These are phyloP conservation scores for Claviceps maximensis DNA, from an alignment of 2,329 filamentous ascomycete genomes.

Conservation along the genomic window DNA sequence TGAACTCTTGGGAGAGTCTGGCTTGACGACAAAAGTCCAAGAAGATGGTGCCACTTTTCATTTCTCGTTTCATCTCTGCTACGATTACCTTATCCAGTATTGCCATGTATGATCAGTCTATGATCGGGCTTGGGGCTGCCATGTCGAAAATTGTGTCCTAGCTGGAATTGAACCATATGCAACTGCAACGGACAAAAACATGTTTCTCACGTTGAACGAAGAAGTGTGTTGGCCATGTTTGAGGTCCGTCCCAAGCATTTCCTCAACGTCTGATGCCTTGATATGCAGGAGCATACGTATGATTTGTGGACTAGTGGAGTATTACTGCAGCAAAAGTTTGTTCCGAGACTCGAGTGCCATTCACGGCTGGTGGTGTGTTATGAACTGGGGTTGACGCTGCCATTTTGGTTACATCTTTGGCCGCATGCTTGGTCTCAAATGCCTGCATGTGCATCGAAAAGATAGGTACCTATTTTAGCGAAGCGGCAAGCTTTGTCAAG, in stretches of 20 bases:
- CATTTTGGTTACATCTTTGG: conserved; percentile 4
- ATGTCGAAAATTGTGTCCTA: background rate
- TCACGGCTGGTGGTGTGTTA: background rate
- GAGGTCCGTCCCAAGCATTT: background rate
- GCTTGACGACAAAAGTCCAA: background rate
- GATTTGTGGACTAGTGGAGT: background rate
- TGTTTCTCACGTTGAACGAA: background rate
- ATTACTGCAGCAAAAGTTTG: background rate
- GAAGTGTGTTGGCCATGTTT: background rate
- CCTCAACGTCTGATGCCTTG: background rate
- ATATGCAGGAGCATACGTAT: background rate
- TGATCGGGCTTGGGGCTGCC: background rate
- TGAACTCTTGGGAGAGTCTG: background rate
- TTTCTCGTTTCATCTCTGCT: background rate
- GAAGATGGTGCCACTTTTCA: background rate
- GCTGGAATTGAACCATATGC: background rate
- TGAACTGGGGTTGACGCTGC: background rate
- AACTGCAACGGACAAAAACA: background rate
- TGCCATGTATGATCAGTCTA: background rate
- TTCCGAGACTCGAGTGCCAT: background rate
- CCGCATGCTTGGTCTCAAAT: conserved; percentile 2
- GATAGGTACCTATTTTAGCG: background rate
- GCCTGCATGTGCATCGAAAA: background rate
- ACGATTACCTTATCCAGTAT: background rate
- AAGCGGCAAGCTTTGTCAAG: background rate